Percentiles rank a stretch among this genome's conserved stretches.
These are phyloP conservation scores for Rossbeevera mucosa DNA, from an alignment of 768 basidiomycete genomes.

Conservation along the genomic window DNA sequence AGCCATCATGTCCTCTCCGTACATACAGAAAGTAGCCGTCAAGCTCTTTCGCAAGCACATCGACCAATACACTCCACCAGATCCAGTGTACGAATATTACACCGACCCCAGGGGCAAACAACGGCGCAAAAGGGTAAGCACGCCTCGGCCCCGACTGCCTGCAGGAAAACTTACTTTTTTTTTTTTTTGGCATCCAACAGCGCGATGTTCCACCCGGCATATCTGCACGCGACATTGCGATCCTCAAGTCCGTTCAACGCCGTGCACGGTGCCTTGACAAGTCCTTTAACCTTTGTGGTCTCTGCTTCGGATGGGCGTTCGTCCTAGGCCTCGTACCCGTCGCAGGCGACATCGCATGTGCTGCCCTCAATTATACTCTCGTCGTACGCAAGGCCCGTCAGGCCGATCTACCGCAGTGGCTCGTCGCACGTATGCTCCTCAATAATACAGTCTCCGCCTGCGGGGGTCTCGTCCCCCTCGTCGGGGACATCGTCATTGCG, in stretches of 20 bases:
- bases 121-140: constrained; percentile 33
- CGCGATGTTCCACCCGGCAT: constrained; percentile 72
- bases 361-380: constrained; percentile 65
- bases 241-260: constrained; percentile 68
- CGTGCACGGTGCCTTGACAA: constrained; percentile 87
- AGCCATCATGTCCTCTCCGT: constrained; percentile 23
- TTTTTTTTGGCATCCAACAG: too few species aligned
- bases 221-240: constrained; percentile 66
- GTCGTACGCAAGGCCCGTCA: constrained; percentile 71
- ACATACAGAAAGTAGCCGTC: constrained; percentile 44
- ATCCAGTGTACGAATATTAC: constrained; percentile 62
- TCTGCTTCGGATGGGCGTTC: constrained; percentile 86
- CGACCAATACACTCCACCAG: constrained; percentile 61
- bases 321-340: constrained; percentile 72
- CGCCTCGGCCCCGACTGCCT: constrained; percentile 15
- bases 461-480: constrained; percentile 64
- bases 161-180: constrained; percentile 13
- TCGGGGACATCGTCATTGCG: constrained; percentile 74
- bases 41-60: constrained; percentile 63
- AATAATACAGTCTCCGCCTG: constrained; percentile 69
- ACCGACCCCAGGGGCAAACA: constrained; percentile 27
- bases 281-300: constrained; percentile 71
- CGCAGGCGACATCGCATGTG: constrained; percentile 62
- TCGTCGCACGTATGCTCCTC: constrained; percentile 66
- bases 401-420: constrained; percentile 67